Evolutionary conservation across 2,329 filamentous ascomycete genomes (phyloP).

Genomic region (Blastomyces parvus): DNA sequence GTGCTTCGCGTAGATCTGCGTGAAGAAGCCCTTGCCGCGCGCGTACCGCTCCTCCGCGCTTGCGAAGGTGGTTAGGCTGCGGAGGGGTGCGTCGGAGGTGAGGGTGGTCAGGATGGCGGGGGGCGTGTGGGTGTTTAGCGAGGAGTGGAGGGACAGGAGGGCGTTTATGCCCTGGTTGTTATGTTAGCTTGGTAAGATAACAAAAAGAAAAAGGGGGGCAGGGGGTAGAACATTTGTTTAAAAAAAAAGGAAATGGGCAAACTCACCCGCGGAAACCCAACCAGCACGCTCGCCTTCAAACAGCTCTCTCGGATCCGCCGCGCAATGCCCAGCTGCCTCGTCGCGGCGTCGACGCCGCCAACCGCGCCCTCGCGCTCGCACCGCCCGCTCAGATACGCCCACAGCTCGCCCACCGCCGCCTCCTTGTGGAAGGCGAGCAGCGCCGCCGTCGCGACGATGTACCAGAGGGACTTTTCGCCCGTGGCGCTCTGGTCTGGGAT

Average conservation of each 20-base stretch:
- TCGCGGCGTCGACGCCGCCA: background rate
- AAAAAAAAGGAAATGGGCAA: background rate
- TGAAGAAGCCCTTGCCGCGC: constrained; percentile 23
- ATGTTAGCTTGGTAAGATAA: background rate
- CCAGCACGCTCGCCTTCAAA: constrained; percentile 23
- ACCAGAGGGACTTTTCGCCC: constrained; percentile 18
- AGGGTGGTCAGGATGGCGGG: constrained; percentile 15
- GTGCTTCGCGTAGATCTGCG: constrained; percentile 22
- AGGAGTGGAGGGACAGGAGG: constrained; percentile 19
- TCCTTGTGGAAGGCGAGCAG: constrained; percentile 22
- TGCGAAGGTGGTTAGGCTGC: constrained; percentile 8
- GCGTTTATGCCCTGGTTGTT: constrained; percentile 15
- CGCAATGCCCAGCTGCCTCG: constrained; percentile 15
- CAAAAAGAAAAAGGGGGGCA: no score
- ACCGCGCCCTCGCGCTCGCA: background rate
- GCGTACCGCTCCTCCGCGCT: background rate
- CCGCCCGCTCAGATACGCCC: constrained; percentile 18
- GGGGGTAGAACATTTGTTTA: no score
- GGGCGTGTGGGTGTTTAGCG: constrained; percentile 15
- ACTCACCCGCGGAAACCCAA: constrained; percentile 23
- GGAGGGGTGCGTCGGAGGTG: constrained; percentile 17
- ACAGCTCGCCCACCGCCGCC: constrained; percentile 19
- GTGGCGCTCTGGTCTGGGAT: constrained; percentile 3
- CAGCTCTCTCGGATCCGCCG: constrained; percentile 22
- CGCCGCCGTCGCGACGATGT: constrained; percentile 20